phyloP scores from a whole-genome alignment of 2,329 filamentous ascomycete species.

The Aspergillus sp. region DNA sequence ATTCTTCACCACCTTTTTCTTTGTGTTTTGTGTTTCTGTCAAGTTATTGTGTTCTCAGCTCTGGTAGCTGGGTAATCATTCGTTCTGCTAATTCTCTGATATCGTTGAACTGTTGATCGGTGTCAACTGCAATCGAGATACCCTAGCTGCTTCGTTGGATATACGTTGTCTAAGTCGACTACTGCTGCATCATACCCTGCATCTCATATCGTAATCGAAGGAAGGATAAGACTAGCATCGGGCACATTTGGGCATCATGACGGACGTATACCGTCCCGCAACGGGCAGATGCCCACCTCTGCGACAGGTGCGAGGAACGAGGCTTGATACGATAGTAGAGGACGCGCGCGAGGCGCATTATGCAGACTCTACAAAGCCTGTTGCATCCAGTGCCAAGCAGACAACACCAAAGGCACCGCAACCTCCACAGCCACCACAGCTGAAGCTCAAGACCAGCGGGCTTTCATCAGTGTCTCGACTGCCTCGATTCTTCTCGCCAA shows the following conservation, averaged over 20 bases:
- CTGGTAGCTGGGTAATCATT: conserved; percentile 37
- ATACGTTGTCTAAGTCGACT: conserved; percentile 7
- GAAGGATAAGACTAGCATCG: conserved; percentile 7
- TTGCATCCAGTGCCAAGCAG: neutral
- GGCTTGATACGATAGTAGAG: conserved; percentile 68
- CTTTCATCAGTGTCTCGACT: conserved; percentile 28
- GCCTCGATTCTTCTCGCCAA: conserved; percentile 34
- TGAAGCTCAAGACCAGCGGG: conserved; percentile 39
- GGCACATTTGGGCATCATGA: conserved; percentile 40
- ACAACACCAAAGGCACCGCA: conserved; percentile 4
- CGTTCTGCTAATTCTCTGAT: conserved; percentile 26
- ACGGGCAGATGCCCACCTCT: conserved; percentile 55
- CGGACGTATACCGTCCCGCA: conserved; percentile 50
- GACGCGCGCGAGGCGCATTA: conserved; percentile 45
- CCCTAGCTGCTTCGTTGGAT: conserved; percentile 19
- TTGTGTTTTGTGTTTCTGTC: conserved; percentile 24
- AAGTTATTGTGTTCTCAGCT: conserved; percentile 31
- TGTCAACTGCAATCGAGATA: conserved; percentile 32
- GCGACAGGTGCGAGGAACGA: conserved; percentile 60
- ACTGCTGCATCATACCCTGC: conserved; percentile 2
- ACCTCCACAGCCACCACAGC: conserved; percentile 25
- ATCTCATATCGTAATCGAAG: conserved; percentile 32
- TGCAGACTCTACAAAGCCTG: conserved; percentile 18
- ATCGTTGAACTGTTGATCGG: conserved; percentile 35
- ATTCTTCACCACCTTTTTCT: conserved; percentile 27